Conservation (phyloP, 139 green algal genomes). For the Desmodesmus armatus region DNA sequence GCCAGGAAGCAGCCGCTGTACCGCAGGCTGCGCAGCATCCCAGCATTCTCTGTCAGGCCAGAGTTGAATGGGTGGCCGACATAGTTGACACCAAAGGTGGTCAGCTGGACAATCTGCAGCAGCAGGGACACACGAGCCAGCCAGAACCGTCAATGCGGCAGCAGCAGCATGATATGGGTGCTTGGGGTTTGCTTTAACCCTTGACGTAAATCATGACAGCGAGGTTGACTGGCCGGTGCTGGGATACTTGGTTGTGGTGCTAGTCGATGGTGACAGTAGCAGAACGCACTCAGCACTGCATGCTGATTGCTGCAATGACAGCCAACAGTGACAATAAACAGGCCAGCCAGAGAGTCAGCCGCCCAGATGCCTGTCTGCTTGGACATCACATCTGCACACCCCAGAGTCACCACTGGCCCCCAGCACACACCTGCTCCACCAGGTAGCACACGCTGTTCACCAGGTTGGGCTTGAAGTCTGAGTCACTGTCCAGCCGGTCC, state of each 20-base stretch:
- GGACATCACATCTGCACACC: background rate
- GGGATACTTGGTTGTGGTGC: background rate
- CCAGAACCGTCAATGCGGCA: too few species aligned
- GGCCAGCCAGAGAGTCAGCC: too few species aligned
- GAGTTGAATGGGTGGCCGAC: conserved; percentile 94
- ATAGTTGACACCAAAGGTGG: conserved; percentile 98
- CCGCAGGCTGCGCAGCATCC: conserved; percentile 69
- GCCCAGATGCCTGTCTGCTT: too few species aligned
- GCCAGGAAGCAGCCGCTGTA: conserved; percentile 60
- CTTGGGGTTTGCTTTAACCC: too few species aligned
- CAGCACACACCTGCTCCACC: conserved; percentile 87
- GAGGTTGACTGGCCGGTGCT: too few species aligned
- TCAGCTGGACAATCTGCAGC: conserved; percentile 69
- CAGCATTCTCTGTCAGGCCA: conserved; percentile 80
- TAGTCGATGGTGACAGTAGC: too few species aligned
- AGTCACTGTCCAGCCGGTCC: conserved; percentile 81
- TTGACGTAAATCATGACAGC: too few species aligned
- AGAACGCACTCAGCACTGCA: too few species aligned
- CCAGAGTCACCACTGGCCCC: conserved; percentile 53
- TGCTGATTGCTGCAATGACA: too few species aligned
- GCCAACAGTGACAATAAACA: background rate
- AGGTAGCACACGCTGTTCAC: conserved; percentile 98
- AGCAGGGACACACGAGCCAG: too few species aligned
- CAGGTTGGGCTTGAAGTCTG: conserved; percentile 95
- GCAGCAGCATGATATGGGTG: background rate